Base-by-base conservation (phyloP, 73 alveolate genomes). In the Effrenium voratum region DNA sequence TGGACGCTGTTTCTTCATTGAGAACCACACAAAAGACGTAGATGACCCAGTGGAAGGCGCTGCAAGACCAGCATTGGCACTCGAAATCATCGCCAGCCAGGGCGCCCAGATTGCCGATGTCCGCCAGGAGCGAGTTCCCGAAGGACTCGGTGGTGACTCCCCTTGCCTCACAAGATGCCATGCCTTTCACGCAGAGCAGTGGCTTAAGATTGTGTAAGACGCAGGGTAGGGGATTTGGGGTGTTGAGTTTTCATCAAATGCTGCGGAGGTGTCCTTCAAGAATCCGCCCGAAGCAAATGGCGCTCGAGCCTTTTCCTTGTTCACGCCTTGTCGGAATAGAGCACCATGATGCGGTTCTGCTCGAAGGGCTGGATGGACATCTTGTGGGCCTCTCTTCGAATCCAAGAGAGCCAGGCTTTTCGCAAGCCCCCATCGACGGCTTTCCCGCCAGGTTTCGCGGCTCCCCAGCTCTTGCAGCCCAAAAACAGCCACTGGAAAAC, bases 71-170 rank as follows among this genome's bases (percentile, higher is more conserved):
- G n/a, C n/a, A n/a, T n/a, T n/a, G n/a, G n/a, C n/a, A n/a, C n/a
- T n/a, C n/a, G n/a, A n/a, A n/a, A n/a, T n/a, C n/a, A n/a, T n/a
- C n/a, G n/a, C 44, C 63, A 4, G 66, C 30, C 41, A 5, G 50
- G 93, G 44, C n/a, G 45, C 95, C 85, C 28, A 26, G 43, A 59
- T 50, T 73, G 59, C 95, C 95, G 46, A 90, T 76, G 49, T 90
- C 97, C 16, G 97, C 97, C 16, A 90, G 66, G 73, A 90, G 2
- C 77, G 97, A 90, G 76, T 90, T 90, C 30, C 97, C 97, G 43
- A 90, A 90, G 76, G 97, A 90, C 87, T 90, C 97, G 52, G 79
- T 52, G 41, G 76, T 86, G 68, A 57, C 94, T 26, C 88, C 97
- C 43, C 59, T 75, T 30, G 87, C 97, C 97, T 90, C 40, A 30